phyloP scores from a whole-genome alignment of 352 stramenopile species.

The Phytophthora sansomeana region DNA sequence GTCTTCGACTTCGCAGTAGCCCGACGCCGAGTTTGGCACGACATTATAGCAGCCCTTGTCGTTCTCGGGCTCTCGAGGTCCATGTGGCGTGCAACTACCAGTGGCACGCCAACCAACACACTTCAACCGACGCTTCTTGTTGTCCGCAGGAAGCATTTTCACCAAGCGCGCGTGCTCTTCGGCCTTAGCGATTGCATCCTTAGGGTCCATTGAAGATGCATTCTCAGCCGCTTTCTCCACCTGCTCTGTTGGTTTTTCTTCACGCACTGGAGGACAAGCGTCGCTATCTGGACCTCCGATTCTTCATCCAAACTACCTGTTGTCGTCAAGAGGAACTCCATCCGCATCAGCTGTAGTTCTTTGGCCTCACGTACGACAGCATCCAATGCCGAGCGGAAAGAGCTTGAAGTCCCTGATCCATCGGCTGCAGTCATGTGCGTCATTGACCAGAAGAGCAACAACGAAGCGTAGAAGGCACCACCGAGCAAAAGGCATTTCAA shows the following conservation, averaged over 20 bases:
- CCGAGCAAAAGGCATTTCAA: conserved; percentile 18
- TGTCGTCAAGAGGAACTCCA: conserved; percentile 9
- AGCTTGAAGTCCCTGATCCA: not conserved
- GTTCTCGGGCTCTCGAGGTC: conserved; percentile 26
- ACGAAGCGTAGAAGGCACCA: conserved; percentile 18
- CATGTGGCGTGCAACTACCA: conserved; percentile 19
- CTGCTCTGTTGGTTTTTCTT: conserved; percentile 10
- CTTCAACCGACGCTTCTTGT: conserved; percentile 25
- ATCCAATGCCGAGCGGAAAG: conserved; percentile 20
- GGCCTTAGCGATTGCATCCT: conserved; percentile 4
- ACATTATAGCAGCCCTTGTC: conserved; percentile 29
- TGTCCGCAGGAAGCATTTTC: conserved; percentile 28
- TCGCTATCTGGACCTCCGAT: not conserved
- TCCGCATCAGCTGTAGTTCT: conserved; percentile 20
- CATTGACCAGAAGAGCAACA: conserved; percentile 25
- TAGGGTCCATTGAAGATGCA: not conserved
- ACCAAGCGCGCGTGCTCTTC: conserved; percentile 26
- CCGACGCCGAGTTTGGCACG: conserved; percentile 20
- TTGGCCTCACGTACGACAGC: conserved; percentile 13
- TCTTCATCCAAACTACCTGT: conserved; percentile 9
- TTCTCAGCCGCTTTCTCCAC: not conserved
- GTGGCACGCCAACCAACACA: conserved; percentile 32
- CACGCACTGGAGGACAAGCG: conserved; percentile 12
- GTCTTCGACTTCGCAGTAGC: conserved; percentile 36
- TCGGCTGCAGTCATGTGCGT: conserved; percentile 13